phyloP scores from a whole-genome alignment of 2,329 filamentous ascomycete genomes.

The Myrmaecium sp. region DNA sequence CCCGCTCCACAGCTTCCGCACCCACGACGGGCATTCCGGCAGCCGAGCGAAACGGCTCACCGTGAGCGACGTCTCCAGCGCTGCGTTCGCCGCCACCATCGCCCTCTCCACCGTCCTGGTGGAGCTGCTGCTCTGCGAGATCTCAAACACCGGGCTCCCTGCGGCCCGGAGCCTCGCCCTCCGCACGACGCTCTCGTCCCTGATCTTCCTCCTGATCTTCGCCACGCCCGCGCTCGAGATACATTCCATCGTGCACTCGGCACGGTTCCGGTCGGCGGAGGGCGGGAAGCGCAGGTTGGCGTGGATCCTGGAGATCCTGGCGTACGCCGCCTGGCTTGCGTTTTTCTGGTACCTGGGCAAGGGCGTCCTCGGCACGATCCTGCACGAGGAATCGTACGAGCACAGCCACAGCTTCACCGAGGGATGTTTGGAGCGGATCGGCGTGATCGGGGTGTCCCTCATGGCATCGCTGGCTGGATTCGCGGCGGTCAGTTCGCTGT shows the following conservation, averaged over 20 bases:
- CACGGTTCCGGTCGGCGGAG: constrained; percentile 28
- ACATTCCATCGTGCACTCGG: constrained; percentile 40
- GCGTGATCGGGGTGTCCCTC: constrained; percentile 68
- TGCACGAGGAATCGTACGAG: constrained; percentile 27
- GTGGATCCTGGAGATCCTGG: constrained; percentile 44
- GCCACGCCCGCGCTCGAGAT: constrained; percentile 68
- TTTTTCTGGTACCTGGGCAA: constrained; percentile 62
- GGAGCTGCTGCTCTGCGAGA: constrained; percentile 69
- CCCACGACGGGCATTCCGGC: constrained; percentile 24
- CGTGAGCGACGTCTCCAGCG: constrained; percentile 32
- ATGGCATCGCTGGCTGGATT: constrained; percentile 85
- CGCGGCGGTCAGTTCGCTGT: constrained; percentile 72
- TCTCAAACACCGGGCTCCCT: constrained; percentile 56
- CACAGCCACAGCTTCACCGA: constrained; percentile 33
- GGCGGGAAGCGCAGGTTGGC: constrained; percentile 41
- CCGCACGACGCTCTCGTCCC: constrained; percentile 48
- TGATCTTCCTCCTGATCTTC: constrained; percentile 56
- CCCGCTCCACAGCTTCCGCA: constrained; percentile 22
- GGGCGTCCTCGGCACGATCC: constrained; percentile 38
- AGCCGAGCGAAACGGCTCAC: constrained; percentile 7
- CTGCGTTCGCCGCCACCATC: constrained; percentile 60
- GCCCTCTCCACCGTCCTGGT: constrained; percentile 62
- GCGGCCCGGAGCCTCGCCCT: constrained; percentile 51
- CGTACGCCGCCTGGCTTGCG: constrained; percentile 53
- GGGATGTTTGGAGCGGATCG: constrained; percentile 47